phyloP scores from a whole-genome alignment of 192 early-diverging fungal species.

The Coemansia sp. region DNA sequence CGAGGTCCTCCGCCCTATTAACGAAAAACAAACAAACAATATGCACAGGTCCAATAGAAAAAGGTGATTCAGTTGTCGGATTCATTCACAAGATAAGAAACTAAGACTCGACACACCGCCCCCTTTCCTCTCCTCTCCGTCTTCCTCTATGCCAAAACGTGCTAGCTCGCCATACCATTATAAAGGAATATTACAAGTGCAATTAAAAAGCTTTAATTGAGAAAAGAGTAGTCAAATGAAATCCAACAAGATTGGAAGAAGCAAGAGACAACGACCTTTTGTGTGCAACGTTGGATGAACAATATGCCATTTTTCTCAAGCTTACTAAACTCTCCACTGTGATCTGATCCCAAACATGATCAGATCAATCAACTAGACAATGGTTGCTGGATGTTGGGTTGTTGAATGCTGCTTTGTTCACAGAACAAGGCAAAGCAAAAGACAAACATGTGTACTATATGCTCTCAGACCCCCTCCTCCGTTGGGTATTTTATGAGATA shows the following conservation, averaged over 20 bases:
- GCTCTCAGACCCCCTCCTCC: no score
- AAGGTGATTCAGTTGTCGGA: not conserved
- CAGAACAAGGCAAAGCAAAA: no score
- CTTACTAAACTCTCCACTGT: not conserved
- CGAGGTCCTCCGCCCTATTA: constrained; percentile 50
- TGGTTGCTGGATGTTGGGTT: no score
- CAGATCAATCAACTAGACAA: not conserved
- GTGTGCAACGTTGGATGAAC: not conserved
- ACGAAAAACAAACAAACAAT: not conserved
- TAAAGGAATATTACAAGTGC: not conserved
- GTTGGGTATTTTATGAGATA: no score
- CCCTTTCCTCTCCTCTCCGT: not conserved
- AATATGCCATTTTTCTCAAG: not conserved
- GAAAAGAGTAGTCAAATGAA: not conserved
- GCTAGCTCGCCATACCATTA: not conserved
- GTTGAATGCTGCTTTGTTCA: no score
- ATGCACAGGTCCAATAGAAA: not conserved
- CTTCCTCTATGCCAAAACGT: not conserved
- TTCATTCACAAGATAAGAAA: not conserved
- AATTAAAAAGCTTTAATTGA: constrained; percentile 3
- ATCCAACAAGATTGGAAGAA: not conserved
- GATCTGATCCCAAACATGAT: not conserved
- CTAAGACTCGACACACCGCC: not conserved
- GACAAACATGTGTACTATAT: no score
- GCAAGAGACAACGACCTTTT: not conserved